Evolutionary conservation across 2,329 filamentous ascomycete genomes (phyloP).

Genomic region (Penicillium fuscoglaucum): DNA sequence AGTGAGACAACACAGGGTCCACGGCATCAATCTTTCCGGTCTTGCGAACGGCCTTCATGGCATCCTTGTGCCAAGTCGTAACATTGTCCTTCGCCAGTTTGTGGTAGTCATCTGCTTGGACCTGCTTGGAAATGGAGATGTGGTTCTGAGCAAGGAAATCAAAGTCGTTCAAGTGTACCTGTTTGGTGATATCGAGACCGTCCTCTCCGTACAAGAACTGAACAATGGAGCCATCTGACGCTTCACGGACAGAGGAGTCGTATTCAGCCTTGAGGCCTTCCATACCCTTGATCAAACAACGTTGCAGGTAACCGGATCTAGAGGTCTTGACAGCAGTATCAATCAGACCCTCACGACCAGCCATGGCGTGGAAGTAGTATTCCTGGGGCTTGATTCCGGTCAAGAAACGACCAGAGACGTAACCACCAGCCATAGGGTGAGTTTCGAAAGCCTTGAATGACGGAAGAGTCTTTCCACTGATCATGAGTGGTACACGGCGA

Average conservation of each 20-base stretch:
- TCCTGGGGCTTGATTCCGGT: constrained; percentile 96
- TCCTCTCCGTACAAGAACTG: constrained; percentile 98
- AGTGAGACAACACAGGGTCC: constrained; percentile 73
- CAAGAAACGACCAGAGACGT: constrained; percentile 94
- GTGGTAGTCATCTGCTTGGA: constrained; percentile 62
- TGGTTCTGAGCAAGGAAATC: constrained; percentile 87
- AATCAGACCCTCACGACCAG: constrained; percentile 94
- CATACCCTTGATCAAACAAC: constrained; percentile 98
- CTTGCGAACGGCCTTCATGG: constrained; percentile 79
- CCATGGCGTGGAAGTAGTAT: constrained; percentile 99
- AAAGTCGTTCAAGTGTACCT: constrained; percentile 87
- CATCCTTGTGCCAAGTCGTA: constrained; percentile 60
- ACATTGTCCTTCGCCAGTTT: constrained; percentile 67
- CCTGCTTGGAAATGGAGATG: constrained; percentile 72
- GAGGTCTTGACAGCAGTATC: constrained; percentile 99
- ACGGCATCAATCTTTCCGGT: constrained; percentile 65
- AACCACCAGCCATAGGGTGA: constrained; percentile 83
- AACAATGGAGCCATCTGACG: constrained; percentile 82
- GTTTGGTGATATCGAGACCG: constrained; percentile 89
- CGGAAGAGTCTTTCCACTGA: constrained; percentile 92
- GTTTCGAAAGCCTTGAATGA: constrained; percentile 94
- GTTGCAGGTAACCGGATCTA: constrained; percentile 90
- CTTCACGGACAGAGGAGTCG: constrained; percentile 86
- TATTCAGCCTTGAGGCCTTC: constrained; percentile 91
- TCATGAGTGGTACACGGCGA: constrained; percentile 92